Base-by-base conservation (phyloP, 352 stramenopile species). In the Phytopythium kandeliae region DNA sequence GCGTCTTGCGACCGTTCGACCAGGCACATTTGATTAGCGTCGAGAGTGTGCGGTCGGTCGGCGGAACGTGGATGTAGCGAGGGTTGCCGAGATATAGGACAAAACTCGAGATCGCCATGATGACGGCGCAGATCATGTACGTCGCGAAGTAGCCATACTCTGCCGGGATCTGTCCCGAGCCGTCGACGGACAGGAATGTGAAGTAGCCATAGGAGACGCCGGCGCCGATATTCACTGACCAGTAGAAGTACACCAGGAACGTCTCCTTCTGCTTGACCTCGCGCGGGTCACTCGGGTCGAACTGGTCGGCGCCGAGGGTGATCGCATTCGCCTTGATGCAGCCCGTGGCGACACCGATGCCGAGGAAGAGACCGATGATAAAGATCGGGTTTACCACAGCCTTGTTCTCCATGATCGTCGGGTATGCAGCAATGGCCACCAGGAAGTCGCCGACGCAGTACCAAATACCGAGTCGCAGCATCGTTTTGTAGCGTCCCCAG, bases 201-300 rank as follows among this genome's bases (percentile, higher is more conserved):
- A 93, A 63, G 45, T 89, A 78, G 16, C 69, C 84, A 60, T 89
- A 95, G 51, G 74, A 82, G 46, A 93, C 69, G 21, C 62, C 51
- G 1, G 84, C 65, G 30, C 84, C 79, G 31, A 86, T 57, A 55
- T 93, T 93, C 56, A 91, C 77, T 48, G 61, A 71, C 53, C 71
- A 89, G 65, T 94, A 95, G 56, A 91, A 92, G 57, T 76, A 89
- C 51, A 61, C 81, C 69, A 92, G 92, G 67, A 76, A 93, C 31
- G 67, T 80, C 28, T 76, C 62, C 58, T 86, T 79, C 42, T 80
- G 60, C 34, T 65, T 62, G 10, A 63, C 52, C 55, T 85, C 71
- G 11, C 48, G 45, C 2, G 60, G 63, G 33, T 78, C 65, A 19
- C 64, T 57, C 2, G 74, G 71, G 43, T 81, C 55, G 51, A 83